Evolutionary conservation across 2,329 filamentous ascomycete genomes (phyloP), one percentile per base, ranked within the genome.

Genomic region (Fusarium solani-melongenae): DNA sequence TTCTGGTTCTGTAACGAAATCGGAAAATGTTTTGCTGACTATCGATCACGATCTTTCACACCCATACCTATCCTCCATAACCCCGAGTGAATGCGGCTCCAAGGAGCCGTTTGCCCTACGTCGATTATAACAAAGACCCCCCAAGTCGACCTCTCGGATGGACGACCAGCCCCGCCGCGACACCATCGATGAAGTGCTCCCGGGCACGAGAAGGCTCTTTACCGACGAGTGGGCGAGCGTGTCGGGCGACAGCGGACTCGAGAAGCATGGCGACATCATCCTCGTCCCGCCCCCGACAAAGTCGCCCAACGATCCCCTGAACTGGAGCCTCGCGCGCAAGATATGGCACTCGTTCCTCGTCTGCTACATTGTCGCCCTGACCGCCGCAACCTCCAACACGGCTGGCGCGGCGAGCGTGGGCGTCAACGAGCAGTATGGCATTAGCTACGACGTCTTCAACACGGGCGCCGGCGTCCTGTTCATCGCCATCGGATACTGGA

Each of bases 401-500:
- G 87, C 87, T 4, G 87, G 88, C 8, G 85, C 86, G 1, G 87
- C 87, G 12, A 82, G 85, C 20, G 84, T 86, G 66, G 86, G 86
- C 20, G 85, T 88, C 76, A 84, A 87, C 27, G 82, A 82, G 1
- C 81, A 89, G 53, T 82, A 88, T 20, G 86, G 84, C 11, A 88
- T 90, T 65, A 82, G 82, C 29, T 89, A 88, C 73, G 81, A 81
- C 36, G 82, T 85, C 7, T 88, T 88, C 79, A 89, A 90, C 62
- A 88, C 86, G 6, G 88, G 86, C n/a, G 88, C 88, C 1, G 88
- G 88, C 27, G 86, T 90, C 3, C 77, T 90, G 56, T 90, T 90
- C 73, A 76, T 88, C 36, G 86, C 84, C 4, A 89, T 90, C 62
- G 88, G 88, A 6, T 89, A 88, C 74, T 88, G 86, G 81, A 87